Conservation (phyloP, 164 flowering plant genomes). For the Nelumbo lutea region DNA sequence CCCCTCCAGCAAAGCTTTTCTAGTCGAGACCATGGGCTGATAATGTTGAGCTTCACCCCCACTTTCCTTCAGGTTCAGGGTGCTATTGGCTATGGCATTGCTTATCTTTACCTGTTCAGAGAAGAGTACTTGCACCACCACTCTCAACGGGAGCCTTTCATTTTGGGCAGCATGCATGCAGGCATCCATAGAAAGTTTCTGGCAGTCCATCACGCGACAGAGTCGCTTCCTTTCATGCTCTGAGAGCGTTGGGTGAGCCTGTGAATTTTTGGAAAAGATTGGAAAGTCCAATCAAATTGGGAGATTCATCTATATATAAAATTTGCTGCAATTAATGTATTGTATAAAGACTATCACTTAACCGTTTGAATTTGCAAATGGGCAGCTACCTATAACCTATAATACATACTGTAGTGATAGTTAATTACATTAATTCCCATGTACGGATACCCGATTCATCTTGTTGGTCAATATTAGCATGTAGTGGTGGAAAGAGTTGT, state of each 20-base stretch:
- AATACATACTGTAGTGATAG: too few relatives aligned
- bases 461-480: too few relatives aligned
- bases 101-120: slow-evolving; percentile 92
- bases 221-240: slow-evolving; percentile 95
- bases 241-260: slow-evolving; percentile 95
- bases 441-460: too few relatives aligned
- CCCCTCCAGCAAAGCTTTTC: slow-evolving; percentile 79
- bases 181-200: slow-evolving; percentile 94
- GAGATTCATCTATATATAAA: neutral
- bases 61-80: slow-evolving; percentile 57
- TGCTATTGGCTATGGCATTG: slow-evolving; percentile 73
- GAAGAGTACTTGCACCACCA: slow-evolving; percentile 93
- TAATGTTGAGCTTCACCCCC: slow-evolving; percentile 39
- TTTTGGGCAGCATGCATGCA: slow-evolving; percentile 99
- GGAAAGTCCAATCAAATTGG: neutral
- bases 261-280: slow-evolving; percentile 8
- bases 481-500: too few relatives aligned
- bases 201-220: slow-evolving; percentile 97
- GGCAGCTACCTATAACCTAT: too few relatives aligned
- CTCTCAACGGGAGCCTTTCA: slow-evolving; percentile 80
- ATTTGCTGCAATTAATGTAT: too few relatives aligned
- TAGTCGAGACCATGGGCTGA: slow-evolving; percentile 65
- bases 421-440: too few relatives aligned
- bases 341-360: too few relatives aligned
- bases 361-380: too few relatives aligned